Evolutionary conservation across 805 yeast genomes (phyloP), one percentile per base, ranked within the genome.

Genomic region (Metschnikowia santaceciliae): DNA sequence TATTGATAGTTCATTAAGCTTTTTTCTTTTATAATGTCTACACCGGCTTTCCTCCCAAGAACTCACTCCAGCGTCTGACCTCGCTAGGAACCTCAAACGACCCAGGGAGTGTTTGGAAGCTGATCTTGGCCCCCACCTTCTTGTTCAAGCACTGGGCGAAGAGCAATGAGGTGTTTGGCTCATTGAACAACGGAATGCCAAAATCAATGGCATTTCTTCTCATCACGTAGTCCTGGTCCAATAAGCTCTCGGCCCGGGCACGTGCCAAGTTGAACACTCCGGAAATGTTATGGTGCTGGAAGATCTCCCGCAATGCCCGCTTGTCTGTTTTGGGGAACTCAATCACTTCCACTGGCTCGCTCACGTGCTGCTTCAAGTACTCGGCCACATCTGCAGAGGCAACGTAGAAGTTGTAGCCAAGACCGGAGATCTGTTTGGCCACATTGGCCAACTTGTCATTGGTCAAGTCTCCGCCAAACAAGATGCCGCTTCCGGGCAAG

Each of bases 171-270:
- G 99, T 95, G 67, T 90, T 84, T 57, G 98, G 97, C 76, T 94
- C 99, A 67, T 92, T 94, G 78, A 94, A 92, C 66, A 94, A 77
- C 40, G 99, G 97, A 64, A 92, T 86, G 54, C 88, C 98, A 68
- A 94, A 94, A 70, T 94, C 99, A 74, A 94, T 95, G 44, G 99
- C 98, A 69, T 94, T 94, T 77, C 99, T 86, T 78, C 99, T 86
- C 99, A 94, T 94, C 52, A 92, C 85, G 70, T 94, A 94, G 72
- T 94, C 97, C 70, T 87, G 86, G 65, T 94, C 97, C 57, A 81
- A 70, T 57, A 89, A 78, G 57, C 80, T 74, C 63, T 88, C 95
- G 41, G 98, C 99, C 68, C 97, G 83, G 40, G 88, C 86, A 61
- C 78, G 78, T 49, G 99, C 97, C 64, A 94, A 80, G 75, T 94